Percentiles rank a stretch among this genome's conserved stretches.
Evolutionary conservation across 208 protist genomes (phyloP).

Genomic region (Wallacemonas sp.): DNA sequence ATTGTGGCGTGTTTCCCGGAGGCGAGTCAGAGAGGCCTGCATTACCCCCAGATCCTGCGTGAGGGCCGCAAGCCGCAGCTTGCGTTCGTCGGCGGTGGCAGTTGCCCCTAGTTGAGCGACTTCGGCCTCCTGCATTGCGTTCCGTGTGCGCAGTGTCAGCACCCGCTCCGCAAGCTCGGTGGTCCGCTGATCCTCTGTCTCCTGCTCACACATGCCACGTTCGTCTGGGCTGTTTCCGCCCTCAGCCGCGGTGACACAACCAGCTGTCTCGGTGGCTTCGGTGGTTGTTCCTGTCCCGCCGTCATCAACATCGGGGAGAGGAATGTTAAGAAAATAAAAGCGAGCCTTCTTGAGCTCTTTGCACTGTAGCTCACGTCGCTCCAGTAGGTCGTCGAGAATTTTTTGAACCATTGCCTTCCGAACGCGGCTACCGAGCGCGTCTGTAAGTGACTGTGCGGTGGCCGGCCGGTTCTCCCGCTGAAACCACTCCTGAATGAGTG

Average conservation of each 20-base stretch:
- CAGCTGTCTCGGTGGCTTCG: no score
- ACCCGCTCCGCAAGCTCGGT: background rate
- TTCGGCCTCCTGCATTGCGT: background rate
- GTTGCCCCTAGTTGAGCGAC: background rate
- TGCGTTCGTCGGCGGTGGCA: background rate
- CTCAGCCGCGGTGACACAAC: background rate
- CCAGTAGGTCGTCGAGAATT: constrained; percentile 58
- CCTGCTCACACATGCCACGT: background rate
- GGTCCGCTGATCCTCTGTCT: background rate
- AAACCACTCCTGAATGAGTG: constrained; percentile 75
- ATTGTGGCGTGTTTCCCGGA: background rate
- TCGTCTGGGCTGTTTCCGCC: background rate
- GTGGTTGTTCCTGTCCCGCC: no score
- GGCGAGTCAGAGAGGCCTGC: constrained; percentile 6
- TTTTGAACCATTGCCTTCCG: constrained; percentile 71
- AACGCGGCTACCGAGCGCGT: constrained; percentile 82
- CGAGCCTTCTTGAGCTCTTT: constrained; percentile 86
- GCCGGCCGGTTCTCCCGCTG: constrained; percentile 78
- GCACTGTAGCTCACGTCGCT: constrained; percentile 38
- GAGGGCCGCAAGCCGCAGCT: background rate
- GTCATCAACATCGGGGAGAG: background rate
- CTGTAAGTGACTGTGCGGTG: constrained; percentile 76
- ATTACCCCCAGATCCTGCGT: constrained; percentile 8
- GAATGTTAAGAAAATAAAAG: constrained; percentile 56
- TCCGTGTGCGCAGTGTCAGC: background rate